Conservation (phyloP, 2,329 filamentous ascomycete genomes). For the Botrytis galanthina region DNA sequence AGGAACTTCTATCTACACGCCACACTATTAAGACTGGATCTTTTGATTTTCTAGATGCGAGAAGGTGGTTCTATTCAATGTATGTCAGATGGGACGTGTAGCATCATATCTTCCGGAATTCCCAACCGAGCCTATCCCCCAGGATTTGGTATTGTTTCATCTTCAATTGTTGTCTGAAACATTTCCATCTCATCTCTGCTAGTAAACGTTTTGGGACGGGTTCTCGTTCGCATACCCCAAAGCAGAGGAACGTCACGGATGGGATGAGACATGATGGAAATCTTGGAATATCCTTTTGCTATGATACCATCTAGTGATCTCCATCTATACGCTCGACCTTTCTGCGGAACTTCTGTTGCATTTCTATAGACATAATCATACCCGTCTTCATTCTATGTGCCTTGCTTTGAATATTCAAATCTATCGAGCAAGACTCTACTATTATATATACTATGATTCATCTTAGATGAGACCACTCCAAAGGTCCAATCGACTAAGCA, state of each 20-base stretch:
- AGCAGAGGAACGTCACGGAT: neutral
- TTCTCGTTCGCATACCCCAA: neutral
- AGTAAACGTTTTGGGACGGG: neutral
- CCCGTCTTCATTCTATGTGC: neutral
- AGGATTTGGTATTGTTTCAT: neutral
- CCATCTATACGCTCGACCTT: neutral
- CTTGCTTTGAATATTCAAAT: neutral
- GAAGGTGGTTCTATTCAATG: neutral
- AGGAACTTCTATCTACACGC: neutral
- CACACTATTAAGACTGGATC: neutral
- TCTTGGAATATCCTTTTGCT: neutral
- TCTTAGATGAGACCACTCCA: neutral
- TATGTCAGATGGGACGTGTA: conserved; percentile 1
- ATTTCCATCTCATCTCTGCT: neutral
- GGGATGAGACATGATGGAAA: neutral
- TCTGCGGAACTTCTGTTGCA: neutral
- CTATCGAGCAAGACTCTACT: neutral
- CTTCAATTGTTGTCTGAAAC: conserved; percentile 12
- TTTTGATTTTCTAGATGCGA: neutral
- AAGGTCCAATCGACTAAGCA: neutral
- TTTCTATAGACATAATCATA: neutral
- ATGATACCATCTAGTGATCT: neutral
- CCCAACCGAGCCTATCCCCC: neutral
- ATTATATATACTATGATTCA: neutral
- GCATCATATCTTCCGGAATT: neutral